These are phyloP conservation scores for Termitomyces sp. DNA, from an alignment of 768 basidiomycete species.

Conservation along the genomic window DNA sequence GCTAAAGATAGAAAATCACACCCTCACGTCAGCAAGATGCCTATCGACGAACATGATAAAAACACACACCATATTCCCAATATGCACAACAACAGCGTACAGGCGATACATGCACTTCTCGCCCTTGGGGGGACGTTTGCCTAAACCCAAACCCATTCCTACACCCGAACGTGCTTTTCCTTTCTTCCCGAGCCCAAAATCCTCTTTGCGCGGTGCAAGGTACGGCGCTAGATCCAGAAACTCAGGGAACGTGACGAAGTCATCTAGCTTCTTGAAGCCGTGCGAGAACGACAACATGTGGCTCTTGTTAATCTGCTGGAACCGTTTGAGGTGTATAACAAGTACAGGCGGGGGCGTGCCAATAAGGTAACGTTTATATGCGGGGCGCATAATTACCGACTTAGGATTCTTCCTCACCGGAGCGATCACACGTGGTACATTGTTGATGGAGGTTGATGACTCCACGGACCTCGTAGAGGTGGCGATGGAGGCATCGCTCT, in stretches of 20 bases:
- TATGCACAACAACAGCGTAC: constrained; percentile 83
- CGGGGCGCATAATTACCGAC: constrained; percentile 75
- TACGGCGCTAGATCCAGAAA: constrained; percentile 82
- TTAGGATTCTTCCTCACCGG: constrained; percentile 26
- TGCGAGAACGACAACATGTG: constrained; percentile 60
- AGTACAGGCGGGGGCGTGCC: constrained; percentile 81
- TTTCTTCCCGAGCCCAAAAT: constrained; percentile 51
- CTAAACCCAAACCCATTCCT: constrained; percentile 1
- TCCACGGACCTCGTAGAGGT: constrained; percentile 18
- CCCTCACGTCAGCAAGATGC: constrained; percentile 6
- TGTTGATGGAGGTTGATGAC: constrained; percentile 10
- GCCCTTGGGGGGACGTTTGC: constrained; percentile 7
- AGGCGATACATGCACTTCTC: constrained; percentile 60
- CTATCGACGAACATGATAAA: not conserved
- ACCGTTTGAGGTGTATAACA: constrained; percentile 91
- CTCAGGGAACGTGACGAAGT: constrained; percentile 89
- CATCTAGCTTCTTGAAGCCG: constrained; percentile 87
- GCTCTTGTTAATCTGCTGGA: constrained; percentile 77
- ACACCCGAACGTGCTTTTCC: constrained; percentile 22
- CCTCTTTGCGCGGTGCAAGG: constrained; percentile 76
- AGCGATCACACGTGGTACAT: not conserved
- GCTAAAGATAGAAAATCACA: constrained; percentile 34
- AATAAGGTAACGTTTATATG: constrained; percentile 95
- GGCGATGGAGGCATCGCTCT: constrained; percentile 37
- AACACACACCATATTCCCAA: constrained; percentile 75